These are phyloP conservation scores for Phytophthora podocarpi DNA, from an alignment of 352 stramenopile genomes.

Conservation along the genomic window DNA sequence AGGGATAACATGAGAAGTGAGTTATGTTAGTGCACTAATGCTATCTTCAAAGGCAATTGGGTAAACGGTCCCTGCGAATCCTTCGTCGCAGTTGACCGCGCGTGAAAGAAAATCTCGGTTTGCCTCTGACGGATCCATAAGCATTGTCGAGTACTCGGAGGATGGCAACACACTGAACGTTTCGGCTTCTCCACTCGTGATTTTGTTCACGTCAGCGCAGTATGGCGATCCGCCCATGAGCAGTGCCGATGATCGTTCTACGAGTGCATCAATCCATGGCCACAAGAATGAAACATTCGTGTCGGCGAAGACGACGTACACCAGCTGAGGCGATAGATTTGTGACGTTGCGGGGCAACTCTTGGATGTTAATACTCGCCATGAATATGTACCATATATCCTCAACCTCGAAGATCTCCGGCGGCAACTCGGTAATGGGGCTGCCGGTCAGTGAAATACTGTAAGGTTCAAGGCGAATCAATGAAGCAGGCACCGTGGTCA, in stretches of 20 bases:
- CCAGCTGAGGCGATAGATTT: constrained; percentile 12
- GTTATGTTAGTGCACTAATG: constrained; percentile 7
- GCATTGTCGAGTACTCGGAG: constrained; percentile 7
- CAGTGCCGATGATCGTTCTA: constrained; percentile 1
- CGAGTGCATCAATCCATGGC: constrained; percentile 26
- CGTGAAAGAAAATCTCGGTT: constrained; percentile 10
- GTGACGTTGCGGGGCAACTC: constrained; percentile 28
- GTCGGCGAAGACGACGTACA: background rate
- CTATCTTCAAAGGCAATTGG: constrained; percentile 14
- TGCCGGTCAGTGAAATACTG: constrained; percentile 35
- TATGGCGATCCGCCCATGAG: constrained; percentile 13
- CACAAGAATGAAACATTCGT: constrained; percentile 28
- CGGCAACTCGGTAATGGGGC: constrained; percentile 33
- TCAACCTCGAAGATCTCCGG: constrained; percentile 21
- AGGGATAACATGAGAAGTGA: too few species aligned
- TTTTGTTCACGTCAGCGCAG: constrained; percentile 10
- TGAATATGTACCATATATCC: constrained; percentile 20
- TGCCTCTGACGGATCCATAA: constrained; percentile 17
- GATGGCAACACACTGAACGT: constrained; percentile 6
- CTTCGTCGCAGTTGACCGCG: constrained; percentile 3
- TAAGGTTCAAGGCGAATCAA: constrained; percentile 21
- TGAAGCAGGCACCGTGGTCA: constrained; percentile 25
- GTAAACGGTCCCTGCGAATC: constrained; percentile 2
- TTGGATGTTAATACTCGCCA: constrained; percentile 15
- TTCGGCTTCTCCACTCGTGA: constrained; percentile 8